Base-by-base conservation (phyloP, 169 alveolate genomes). In the Cryptosporidium sp. region DNA sequence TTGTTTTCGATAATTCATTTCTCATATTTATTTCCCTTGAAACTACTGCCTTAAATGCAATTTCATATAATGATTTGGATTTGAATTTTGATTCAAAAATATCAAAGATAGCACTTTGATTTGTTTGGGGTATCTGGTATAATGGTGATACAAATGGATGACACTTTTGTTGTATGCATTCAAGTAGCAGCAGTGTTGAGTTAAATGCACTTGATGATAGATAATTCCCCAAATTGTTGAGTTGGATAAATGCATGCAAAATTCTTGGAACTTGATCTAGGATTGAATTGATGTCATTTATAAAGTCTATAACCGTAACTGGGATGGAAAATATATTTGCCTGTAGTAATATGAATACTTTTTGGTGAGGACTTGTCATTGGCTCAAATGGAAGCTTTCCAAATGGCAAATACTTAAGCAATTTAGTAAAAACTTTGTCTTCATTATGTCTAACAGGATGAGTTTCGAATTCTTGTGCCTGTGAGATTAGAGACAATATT, bases 391-490 rank as follows among this genome's bases (percentile, higher is more conserved):
- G 94, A n/a, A 95, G 92, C 18, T 95, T 96, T 71, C 94, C 96
- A 73, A 96, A 85, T 33, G 98, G 98, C 45, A 95, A 93, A 58
- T 92, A 92, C 33, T 94, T 86, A 14, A 97, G 93, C 85, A 97
- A 91, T 48, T 96, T 95, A 67, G 95, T 96, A 87, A 96, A 96
- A 84, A 96, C 94, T 31, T 93, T 93, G 85, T 97, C 99, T 94
- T 97, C 99, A 55, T 97, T 97, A 89, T 97, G 99, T 55, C 99
- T 94, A 23, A 96, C 96, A 0, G 99, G 99, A 51, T 96, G 96
- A 21, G 94, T 96, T 33, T 92, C 93, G 86, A 96, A 97, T 87
- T 97, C 99, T 59, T 92, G 92, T 0, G 98, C 96, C 71, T 94
- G 92, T 3, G 98, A 92, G 26, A 97, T 74, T 37, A 95, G 75